Base-by-base conservation (phyloP, 345 rosid species). In the Geranium rotundifolium region DNA sequence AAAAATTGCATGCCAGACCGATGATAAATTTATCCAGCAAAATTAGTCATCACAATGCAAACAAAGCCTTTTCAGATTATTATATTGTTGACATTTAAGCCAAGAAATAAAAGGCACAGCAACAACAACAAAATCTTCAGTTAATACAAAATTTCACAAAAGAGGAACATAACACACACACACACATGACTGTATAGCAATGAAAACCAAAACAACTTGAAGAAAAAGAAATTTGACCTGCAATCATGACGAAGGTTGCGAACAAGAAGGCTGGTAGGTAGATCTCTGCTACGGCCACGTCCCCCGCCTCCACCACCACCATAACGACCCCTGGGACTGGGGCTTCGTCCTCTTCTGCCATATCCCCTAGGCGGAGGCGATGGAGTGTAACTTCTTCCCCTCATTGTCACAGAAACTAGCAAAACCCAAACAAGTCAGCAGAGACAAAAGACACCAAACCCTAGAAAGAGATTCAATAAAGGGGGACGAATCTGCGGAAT, bases 171-270 rank as follows among this genome's bases (percentile, higher is more conserved):
- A 27, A 17, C 29, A 2, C 17, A 58, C 2, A 2, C 9, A 19
- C 4, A 58, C 27, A 19, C 17, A 58, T 23, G 27, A 20, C 27
- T 19, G 2, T 55, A 20, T 20, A 19, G 56, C 29, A 17, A 55
- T 49, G 64, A 67, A 63, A 60, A 63, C 41, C 12, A 57, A 12
- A 9, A 6, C 19, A 19, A 0, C 10, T 20, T 23, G 13, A 20
- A 6, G 15, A 30, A 19, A 57, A 57, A 17, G 60, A 19, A 19
- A 57, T 17, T 19, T 15, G 17, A 95, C 99, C 97, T 90, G 86
- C 97, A 86, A 67, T 88, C 99, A 70, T 78, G 95, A 58, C 96
- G 96, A 64, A 95, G 91, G 75, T 95, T 90, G 46, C 99, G 99
- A 73, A 90, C 97, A 66, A 90, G 80, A 66, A 95, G 96, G 70